Evolutionary conservation across 1,139 yeast species (phyloP).

Genomic region (Nadsonia starkeyi-henricii): DNA sequence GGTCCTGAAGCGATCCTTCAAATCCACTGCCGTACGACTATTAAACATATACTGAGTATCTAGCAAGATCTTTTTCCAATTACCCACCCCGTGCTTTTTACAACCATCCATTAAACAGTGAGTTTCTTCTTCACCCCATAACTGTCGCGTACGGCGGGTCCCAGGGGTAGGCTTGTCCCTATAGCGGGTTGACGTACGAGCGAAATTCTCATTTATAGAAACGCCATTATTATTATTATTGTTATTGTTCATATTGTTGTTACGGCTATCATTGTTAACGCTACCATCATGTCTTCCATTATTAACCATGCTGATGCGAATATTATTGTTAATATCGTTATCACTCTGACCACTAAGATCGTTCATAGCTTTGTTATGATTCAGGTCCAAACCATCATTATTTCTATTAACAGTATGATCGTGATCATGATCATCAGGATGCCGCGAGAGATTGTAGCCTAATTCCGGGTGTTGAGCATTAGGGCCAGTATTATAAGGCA

Average conservation of each 20-base stretch:
- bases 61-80: conserved; percentile 32
- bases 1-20: conserved; percentile 30
- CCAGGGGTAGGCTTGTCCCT: conserved; percentile 4
- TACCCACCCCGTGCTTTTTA: conserved; percentile 30
- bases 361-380: background rate
- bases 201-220: background rate
- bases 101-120: conserved; percentile 30
- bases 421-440: background rate
- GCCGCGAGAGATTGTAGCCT: background rate
- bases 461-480: background rate
- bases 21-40: conserved; percentile 30
- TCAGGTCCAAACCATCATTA: background rate
- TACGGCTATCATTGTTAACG: conserved; percentile 1
- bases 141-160: conserved; percentile 24
- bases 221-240: conserved; percentile 2
- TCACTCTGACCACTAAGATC: background rate
- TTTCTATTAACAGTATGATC: background rate
- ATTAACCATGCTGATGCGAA: conserved; percentile 1
- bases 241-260: conserved; percentile 1
- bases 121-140: conserved; percentile 32
- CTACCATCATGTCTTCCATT: conserved; percentile 3
- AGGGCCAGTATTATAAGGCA: background rate
- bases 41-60: conserved; percentile 28
- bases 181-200: background rate
- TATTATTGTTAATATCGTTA: conserved; percentile 1